Evolutionary conservation across 169 alveolate genomes (phyloP).

Genomic region (Babesia sp.): DNA sequence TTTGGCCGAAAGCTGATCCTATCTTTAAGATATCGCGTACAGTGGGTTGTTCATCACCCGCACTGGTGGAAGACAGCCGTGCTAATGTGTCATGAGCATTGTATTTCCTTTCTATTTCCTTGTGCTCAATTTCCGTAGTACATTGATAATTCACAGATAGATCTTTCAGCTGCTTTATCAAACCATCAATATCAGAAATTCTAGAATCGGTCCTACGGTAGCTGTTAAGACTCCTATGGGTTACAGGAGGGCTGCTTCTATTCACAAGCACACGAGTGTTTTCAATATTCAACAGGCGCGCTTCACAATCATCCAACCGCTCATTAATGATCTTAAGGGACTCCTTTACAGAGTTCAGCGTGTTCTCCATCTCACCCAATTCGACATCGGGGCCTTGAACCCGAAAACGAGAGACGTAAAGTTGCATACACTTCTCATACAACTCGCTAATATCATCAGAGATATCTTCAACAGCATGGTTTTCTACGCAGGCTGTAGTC

Average conservation of each 20-base stretch:
- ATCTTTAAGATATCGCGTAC: too few relatives aligned
- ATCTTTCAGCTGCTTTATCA: background rate
- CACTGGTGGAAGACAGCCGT: background rate
- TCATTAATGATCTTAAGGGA: background rate
- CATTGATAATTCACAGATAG: background rate
- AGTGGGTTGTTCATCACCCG: background rate
- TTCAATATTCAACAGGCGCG: background rate
- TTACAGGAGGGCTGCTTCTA: background rate
- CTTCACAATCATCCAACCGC: conserved; percentile 19
- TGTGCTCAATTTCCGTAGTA: background rate
- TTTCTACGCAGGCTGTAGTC: background rate
- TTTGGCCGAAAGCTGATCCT: too few relatives aligned
- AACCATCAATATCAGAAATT: background rate
- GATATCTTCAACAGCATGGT: background rate
- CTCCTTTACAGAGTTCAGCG: conserved; percentile 1
- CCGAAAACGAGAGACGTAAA: background rate
- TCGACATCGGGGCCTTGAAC: background rate
- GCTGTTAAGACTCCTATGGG: background rate
- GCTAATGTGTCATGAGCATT: background rate
- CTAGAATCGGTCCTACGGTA: background rate
- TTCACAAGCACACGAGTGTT: background rate
- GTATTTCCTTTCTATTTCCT: background rate
- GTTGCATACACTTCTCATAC: background rate
- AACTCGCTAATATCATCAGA: background rate
- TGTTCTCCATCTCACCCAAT: conserved; percentile 14